Evolutionary conservation across 805 yeast genomes (phyloP).

Genomic region (Candida alai): DNA sequence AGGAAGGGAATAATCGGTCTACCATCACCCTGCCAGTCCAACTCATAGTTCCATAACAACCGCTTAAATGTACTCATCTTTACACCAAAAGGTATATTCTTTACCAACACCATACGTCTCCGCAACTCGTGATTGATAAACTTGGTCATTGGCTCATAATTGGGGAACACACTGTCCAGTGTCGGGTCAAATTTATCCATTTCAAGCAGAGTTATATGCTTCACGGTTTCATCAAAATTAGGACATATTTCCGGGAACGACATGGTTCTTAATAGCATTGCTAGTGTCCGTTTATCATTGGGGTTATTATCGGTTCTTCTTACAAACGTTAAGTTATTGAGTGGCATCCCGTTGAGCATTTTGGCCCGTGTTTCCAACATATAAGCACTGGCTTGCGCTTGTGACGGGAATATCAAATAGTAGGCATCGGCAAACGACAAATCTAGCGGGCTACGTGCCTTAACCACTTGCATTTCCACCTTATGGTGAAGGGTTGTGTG

Average conservation of each 20-base stretch:
- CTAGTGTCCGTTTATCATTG: background rate
- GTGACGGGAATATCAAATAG: slow-evolving; percentile 48
- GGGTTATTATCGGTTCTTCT: slow-evolving; percentile 7
- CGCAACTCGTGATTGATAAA: slow-evolving; percentile 18
- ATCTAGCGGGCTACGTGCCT: slow-evolving; percentile 46
- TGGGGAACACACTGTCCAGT: slow-evolving; percentile 2
- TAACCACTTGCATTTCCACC: slow-evolving; percentile 27
- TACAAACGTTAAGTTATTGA: too few species aligned
- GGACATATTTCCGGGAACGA: background rate
- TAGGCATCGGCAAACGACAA: slow-evolving; percentile 46
- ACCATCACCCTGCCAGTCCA: too few species aligned
- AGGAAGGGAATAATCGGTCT: too few species aligned
- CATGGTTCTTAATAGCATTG: too few species aligned
- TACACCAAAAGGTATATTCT: slow-evolving; percentile 46
- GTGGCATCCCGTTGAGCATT: slow-evolving; percentile 43
- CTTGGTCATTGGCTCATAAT: slow-evolving; percentile 12
- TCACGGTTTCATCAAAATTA: too few species aligned
- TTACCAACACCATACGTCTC: slow-evolving; percentile 33
- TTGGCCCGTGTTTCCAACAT: slow-evolving; percentile 47
- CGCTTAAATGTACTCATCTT: slow-evolving; percentile 31
- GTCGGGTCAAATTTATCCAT: background rate
- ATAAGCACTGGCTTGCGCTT: slow-evolving; percentile 49
- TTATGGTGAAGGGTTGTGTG: background rate
- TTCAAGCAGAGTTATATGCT: background rate
- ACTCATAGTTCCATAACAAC: slow-evolving; percentile 48